Evolutionary conservation across 371 early-diverging fungal genomes (phyloP).

Genomic region (Rhizomucor miehei): DNA sequence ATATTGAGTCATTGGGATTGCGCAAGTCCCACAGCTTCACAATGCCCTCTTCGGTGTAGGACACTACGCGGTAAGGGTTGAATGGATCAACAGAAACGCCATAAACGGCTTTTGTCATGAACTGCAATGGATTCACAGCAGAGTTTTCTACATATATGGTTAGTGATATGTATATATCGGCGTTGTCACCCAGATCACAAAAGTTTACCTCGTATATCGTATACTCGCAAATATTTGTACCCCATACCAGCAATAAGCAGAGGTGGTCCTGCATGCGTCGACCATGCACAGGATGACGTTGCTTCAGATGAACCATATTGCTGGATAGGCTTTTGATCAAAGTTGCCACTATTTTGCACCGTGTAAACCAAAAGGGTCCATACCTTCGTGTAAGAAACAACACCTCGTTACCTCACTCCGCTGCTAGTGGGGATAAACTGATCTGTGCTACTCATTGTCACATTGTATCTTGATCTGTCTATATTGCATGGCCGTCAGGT

Average conservation of each 20-base stretch:
- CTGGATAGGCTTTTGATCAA: constrained; percentile 50
- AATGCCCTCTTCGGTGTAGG: constrained; percentile 68
- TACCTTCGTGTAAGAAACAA: too few relatives aligned
- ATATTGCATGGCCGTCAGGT: too few relatives aligned
- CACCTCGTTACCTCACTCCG: too few relatives aligned
- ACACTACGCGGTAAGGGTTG: constrained; percentile 66
- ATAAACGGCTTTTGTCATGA: constrained; percentile 72
- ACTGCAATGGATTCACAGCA: constrained; percentile 39
- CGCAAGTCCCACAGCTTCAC: constrained; percentile 82
- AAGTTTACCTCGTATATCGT: constrained; percentile 63
- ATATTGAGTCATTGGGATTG: constrained; percentile 61
- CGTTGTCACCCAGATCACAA: not conserved
- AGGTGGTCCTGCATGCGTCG: constrained; percentile 45
- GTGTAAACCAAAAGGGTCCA: too few relatives aligned
- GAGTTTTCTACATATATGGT: constrained; percentile 15
- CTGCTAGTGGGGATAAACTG: too few relatives aligned
- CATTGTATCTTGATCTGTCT: too few relatives aligned
- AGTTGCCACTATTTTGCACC: not conserved
- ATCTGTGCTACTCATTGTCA: too few relatives aligned
- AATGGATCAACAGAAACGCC: constrained; percentile 75
- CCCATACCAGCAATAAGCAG: constrained; percentile 77
- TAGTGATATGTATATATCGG: too few relatives aligned
- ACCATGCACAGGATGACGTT: constrained; percentile 74
- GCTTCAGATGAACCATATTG: constrained; percentile 75
- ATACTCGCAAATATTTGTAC: constrained; percentile 67